Base-by-base conservation (phyloP, 495 filamentous ascomycete species). In the Lindgomyces ingoldianus region DNA sequence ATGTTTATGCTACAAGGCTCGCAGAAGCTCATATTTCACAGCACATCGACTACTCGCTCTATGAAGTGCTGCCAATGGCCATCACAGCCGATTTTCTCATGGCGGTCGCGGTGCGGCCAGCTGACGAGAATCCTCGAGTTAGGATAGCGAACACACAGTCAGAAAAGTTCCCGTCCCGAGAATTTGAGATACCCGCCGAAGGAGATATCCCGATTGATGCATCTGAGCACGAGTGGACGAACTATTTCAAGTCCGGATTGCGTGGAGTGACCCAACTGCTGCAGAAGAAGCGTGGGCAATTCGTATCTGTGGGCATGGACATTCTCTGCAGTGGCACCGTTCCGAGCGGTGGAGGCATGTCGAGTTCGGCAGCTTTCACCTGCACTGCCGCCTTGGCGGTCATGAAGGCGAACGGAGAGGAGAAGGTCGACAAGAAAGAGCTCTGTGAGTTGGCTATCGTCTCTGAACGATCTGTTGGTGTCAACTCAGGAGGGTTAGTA, bases 21-120 rank as follows among this genome's bases (percentile, higher is more conserved):
- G 14, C n/a, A n/a, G 16, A 60, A 19, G 56, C 67, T 67, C 36
- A 67, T 27, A 16, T 30, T 8, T 1, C 55, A 10, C 53, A 75
- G 81, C 94, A 98, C 78, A 97, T 98, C 72, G 94, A 98, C 81
- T 98, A 98, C 76, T 95, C 91, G 19, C 85, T 98, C 36, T 98
- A 97, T 79, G 86, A 93, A 72, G 93, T 97, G 49, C 81, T 98
- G 18, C 94, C 94, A 53, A 98, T 96, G 84, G 94, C 93, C 57
- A 89, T 97, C 66, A 91, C 87, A 18, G 89, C 91, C 50, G 94
- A 98, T 74, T 85, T 92, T 57, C 83, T 98, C 44, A 82, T 98
- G 60, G 94, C 93, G 51, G 90, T 97, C 44, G 87, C 87, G 46
- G 82, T 84, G 42, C 74, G 82, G 64, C 76, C 78, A 10, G 68